Base-by-base conservation (phyloP, 192 early-diverging fungal genomes). In the Lobosporangium transversale region DNA sequence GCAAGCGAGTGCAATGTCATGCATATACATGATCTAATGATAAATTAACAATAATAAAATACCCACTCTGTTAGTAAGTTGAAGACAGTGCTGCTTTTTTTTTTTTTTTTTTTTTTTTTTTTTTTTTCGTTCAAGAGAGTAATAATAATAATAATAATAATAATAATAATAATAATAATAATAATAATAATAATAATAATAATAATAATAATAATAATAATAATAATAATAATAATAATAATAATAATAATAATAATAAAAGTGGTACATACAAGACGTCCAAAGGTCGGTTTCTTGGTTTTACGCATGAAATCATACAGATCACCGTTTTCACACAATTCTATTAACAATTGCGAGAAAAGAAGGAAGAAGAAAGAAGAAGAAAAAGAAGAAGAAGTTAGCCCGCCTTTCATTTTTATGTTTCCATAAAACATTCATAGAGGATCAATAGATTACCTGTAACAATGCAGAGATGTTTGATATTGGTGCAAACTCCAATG, bases 311-410 rank as follows among this genome's bases (percentile, higher is more conserved):
- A 90, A 61, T 92, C 91, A 76, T 90, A 92, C 48, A 92, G 47
- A 71, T 92, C 91, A 29, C 91, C 91, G 67, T 91, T 87, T 55
- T 88, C 86, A 49, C 91, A 92, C 37, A 92, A 76, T 75, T 92
- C 91, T 73, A 59, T 40, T 11, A 20, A 15, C 14, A 3, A 23
- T 1, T 14, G 18, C 1, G 10, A 18, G 8, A 48, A 49, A 43
- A 43, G 11, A 31, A 30, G 1, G 0, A 26, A 52, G 23, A 43
- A 20, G 14, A 18, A 27, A 53, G 1, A 53, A 53, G 4, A 31
- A 32, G 18, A 53, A 26, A 51, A 8, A 53, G 2, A 53, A 53
- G 30, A 11, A 53, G 2, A 8, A 31, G 9, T 4, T 49, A 14
- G 51, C 31, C 8, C 7, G 37, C 37, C 14, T 14, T 40, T 40